Base-by-base conservation (phyloP, 768 basidiomycete species). In the Asterophora lycoperdoides region DNA sequence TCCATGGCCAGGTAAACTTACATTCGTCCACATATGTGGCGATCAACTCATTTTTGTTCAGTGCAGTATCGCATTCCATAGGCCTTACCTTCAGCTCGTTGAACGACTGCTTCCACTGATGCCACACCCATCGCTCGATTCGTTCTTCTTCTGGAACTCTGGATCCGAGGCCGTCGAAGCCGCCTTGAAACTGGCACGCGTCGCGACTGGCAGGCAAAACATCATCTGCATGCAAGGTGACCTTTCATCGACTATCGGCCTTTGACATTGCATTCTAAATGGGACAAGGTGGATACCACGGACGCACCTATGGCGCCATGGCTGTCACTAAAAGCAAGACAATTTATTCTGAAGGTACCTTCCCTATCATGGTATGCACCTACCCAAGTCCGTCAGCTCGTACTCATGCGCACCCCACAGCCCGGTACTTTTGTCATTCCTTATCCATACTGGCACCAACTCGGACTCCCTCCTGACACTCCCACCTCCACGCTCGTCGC, bases 101-200 rank as follows among this genome's bases (percentile, higher is more conserved):
- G 80, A 95, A 64, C 79, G 78, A 46, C 77, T 97, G 6, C 69
- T 95, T 10, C 89, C 93, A 0, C 69, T 87, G 50, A 93, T 98
- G 93, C 94, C 94, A 2, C 71, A 94, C 68, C 77, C 83, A 0
- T 93, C 92, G 1, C 76, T 98, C 28, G 88, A 95, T 64, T 90
- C 90, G 19, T 97, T 97, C 77, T 96, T 93, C 79, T 91, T 96
- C 69, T 91, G 89, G 88, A 97, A 91, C 72, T 94, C 93, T 2
- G 95, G 95, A 2, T 85, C 91, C 0, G 95, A 98, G 66, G 95
- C 93, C 1, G 78, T 93, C 37, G 94, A 96, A 68, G 90, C 83
- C 0, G 77, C 92, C 2, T 68, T 98, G 54, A 97, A 96, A 70
- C 83, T 97, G 71, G 87, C 89, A 3, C 80, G 94, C 29, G 61